Evolutionary conservation across 352 stramenopile species (phyloP), one percentile per base, ranked within the genome.

Genomic region (Phytophthora vignae): DNA sequence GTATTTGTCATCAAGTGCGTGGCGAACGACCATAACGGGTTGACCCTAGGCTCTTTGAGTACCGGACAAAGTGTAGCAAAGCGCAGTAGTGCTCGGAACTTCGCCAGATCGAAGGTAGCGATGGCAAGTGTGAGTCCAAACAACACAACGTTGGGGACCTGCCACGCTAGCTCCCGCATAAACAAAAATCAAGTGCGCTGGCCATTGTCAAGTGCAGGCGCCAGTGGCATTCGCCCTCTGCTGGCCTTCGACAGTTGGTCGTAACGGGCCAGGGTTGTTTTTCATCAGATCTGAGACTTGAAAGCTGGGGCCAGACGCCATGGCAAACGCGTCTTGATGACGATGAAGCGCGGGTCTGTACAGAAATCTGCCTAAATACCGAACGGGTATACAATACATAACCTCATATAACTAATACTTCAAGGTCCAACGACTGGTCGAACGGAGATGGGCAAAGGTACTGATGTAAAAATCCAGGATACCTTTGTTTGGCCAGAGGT

Each of bases 151-250:
- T 5, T 8, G 44, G 2, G 15, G 25, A n/a, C 44, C 17, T 55
- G 21, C 31, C 21, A 33, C 31, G 17, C 19, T 19, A 12, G 6
- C 4, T 60, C 36, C 19, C 19, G 31, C 38, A 38, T 50, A 14
- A 60, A 49, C 31, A 60, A 48, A 17, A 59, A 59, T 59, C 54
- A 60, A 60, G 55, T 60, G 12, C 12, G 12, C n/a, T 21, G n/a
- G 33, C 55, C 19, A 60, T 25, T 42, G 9, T 44, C 27, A 9
- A 22, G 49, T 55, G 49, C 4, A 19, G 11, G 21, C 40, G 40
- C 40, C 40, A 48, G 40, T 10, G 9, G 14, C 40, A 48, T n/a
- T 48, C 17, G 40, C n/a, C 12, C 12, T 42, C 15, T 19, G 40
- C 40, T 48, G 40, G 40, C 19, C 40, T 27, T 2, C n/a, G 15